These are phyloP conservation scores for Senna siamea DNA, from an alignment of 306 rosid genomes.

Conservation along the genomic window DNA sequence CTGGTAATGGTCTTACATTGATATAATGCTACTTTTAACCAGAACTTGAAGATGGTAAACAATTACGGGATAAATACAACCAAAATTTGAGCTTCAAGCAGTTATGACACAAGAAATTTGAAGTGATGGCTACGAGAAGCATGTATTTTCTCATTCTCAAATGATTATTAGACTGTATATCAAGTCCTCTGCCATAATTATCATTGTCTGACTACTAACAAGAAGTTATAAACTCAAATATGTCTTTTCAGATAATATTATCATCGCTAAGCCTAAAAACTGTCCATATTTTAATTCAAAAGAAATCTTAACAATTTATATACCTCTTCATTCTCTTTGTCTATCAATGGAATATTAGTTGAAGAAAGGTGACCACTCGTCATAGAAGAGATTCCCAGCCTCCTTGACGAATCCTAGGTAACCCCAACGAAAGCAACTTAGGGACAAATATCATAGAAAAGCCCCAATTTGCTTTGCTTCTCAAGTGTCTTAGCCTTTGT, in stretches of 20 bases:
- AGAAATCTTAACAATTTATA: slow-evolving; percentile 35
- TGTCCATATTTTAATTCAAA: slow-evolving; percentile 27
- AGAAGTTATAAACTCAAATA: not conserved
- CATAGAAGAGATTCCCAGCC: slow-evolving; percentile 53
- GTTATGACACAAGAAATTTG: not conserved
- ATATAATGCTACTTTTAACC: not conserved
- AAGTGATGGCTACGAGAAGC: not conserved
- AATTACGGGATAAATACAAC: not conserved
- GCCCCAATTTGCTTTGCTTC: slow-evolving; percentile 37
- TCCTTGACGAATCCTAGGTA: slow-evolving; percentile 64
- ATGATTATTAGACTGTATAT: not conserved
- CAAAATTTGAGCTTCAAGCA: not conserved
- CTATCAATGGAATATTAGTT: slow-evolving; percentile 68
- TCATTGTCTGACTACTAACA: slow-evolving; percentile 5
- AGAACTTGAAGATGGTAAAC: not conserved
- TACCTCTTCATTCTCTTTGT: slow-evolving; percentile 65
- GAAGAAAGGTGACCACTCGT: slow-evolving; percentile 52
- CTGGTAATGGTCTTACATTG: not conserved
- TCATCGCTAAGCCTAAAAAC: slow-evolving; percentile 23
- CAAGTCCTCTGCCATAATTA: slow-evolving; percentile 5
- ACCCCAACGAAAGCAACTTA: slow-evolving; percentile 58
- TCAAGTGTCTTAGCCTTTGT: slow-evolving; percentile 4
- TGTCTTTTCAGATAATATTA: not conserved
- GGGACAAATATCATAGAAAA: slow-evolving; percentile 40
- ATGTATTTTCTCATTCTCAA: slow-evolving; percentile 1